Percentiles rank a stretch among this genome's conserved stretches.
These are phyloP conservation scores for Apiotrichum brassicae DNA, from an alignment of 1,284 basidiomycete genomes.

Conservation along the genomic window DNA sequence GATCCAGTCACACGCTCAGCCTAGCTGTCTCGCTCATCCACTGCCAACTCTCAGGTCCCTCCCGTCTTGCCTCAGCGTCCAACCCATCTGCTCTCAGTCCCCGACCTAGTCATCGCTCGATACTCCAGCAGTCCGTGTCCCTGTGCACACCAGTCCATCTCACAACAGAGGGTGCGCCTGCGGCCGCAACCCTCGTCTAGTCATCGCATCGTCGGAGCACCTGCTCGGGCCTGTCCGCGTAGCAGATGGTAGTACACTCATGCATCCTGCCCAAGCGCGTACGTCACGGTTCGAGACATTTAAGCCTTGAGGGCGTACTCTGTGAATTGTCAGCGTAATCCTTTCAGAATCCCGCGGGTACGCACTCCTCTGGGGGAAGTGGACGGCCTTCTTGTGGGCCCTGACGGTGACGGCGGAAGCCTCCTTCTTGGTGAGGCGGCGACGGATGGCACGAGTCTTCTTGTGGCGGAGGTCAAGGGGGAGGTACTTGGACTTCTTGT, in stretches of 20 bases:
- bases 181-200: too few relatives aligned
- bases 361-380: slow-evolving; percentile 66
- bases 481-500: slow-evolving; percentile 84
- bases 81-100: too few relatives aligned
- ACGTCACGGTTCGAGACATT: slow-evolving; percentile 12
- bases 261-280: slow-evolving; percentile 24
- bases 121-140: too few relatives aligned
- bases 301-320: slow-evolving; percentile 47
- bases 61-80: too few relatives aligned
- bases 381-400: slow-evolving; percentile 86
- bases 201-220: too few relatives aligned
- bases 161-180: too few relatives aligned
- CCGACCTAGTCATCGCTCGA: too few relatives aligned
- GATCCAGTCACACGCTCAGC: too few relatives aligned
- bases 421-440: slow-evolving; percentile 88
- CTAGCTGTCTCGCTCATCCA: too few relatives aligned
- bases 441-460: slow-evolving; percentile 97
- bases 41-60: too few relatives aligned
- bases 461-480: slow-evolving; percentile 97
- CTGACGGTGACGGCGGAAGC: slow-evolving; percentile 73
- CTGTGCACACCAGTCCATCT: too few relatives aligned
- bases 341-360: slow-evolving; percentile 1
- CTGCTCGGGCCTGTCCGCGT: neutral
- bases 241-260: slow-evolving; percentile 30
- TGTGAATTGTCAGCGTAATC: slow-evolving; percentile 10